These are phyloP conservation scores for Chlamydomonas incerta DNA, from an alignment of 139 green algal species.

Conservation along the genomic window DNA sequence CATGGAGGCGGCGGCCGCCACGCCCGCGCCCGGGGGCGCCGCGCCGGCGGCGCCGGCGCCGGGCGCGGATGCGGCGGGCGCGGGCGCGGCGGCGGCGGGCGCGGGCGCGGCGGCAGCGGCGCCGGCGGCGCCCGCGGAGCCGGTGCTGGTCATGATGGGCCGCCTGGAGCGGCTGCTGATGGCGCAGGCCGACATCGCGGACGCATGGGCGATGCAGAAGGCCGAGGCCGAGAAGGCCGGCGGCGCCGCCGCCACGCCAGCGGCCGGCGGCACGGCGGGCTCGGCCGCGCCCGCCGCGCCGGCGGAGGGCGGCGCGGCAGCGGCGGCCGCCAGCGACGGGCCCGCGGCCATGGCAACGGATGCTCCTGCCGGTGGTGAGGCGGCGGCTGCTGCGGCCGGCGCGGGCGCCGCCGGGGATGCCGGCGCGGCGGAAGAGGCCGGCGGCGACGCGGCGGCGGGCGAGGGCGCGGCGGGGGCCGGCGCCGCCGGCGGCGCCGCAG, in stretches of 20 bases:
- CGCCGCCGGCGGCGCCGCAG: conserved; percentile 21
- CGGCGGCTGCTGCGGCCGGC: background rate
- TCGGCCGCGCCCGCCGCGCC: background rate
- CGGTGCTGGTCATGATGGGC: conserved; percentile 70
- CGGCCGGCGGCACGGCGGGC: background rate
- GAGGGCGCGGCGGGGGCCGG: background rate
- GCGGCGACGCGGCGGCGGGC: background rate
- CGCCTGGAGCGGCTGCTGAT: conserved; percentile 78
- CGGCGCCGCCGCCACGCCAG: background rate
- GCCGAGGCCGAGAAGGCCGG: conserved; percentile 28
- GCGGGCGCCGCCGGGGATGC: background rate
- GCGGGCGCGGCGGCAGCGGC: background rate
- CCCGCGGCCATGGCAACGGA: conserved; percentile 24
- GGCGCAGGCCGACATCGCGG: conserved; percentile 71
- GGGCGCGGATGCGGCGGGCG: conserved; percentile 8
- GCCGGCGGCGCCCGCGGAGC: conserved; percentile 17
- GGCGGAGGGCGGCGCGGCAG: background rate
- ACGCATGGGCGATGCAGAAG: conserved; percentile 56
- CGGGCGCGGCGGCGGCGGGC: background rate
- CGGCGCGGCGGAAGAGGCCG: background rate
- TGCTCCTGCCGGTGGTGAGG: background rate
- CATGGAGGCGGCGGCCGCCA: background rate
- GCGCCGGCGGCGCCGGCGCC: background rate
- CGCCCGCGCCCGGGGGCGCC: background rate
- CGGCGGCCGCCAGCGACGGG: background rate